Evolutionary conservation across 768 basidiomycete genomes (phyloP).

Genomic region (Hericium coralloides): DNA sequence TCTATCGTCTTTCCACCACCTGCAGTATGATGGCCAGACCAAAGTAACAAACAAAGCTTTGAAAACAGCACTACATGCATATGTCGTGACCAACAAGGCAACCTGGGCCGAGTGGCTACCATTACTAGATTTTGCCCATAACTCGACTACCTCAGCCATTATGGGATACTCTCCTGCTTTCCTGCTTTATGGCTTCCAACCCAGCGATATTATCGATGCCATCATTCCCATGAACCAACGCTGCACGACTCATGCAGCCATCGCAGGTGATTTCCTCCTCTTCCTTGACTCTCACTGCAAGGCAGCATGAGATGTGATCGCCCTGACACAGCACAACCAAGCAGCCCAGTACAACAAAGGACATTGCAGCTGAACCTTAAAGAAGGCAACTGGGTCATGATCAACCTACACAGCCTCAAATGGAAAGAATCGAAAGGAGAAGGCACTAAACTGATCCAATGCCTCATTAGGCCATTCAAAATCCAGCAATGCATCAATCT

Average conservation of each 20-base stretch:
- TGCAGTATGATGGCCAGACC: not conserved
- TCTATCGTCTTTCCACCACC: not conserved
- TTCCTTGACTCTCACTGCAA: not conserved
- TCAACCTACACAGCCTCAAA: constrained; percentile 16
- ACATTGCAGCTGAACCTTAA: constrained; percentile 7
- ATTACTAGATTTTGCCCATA: constrained; percentile 5
- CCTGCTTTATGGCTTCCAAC: constrained; percentile 14
- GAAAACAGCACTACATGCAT: not conserved
- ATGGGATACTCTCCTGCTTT: constrained; percentile 12
- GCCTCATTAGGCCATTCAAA: constrained; percentile 16
- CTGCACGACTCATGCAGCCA: not conserved
- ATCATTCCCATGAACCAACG: not conserved
- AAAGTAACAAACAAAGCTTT: not conserved
- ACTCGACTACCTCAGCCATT: constrained; percentile 6
- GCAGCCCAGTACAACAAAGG: constrained; percentile 11
- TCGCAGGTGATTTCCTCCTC: not conserved
- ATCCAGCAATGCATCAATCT: constrained; percentile 16
- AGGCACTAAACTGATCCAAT: constrained; percentile 17
- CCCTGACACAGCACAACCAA: constrained; percentile 9
- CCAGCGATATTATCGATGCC: not conserved
- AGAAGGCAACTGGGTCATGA: constrained; percentile 15
- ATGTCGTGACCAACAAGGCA: not conserved
- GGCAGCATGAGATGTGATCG: constrained; percentile 6
- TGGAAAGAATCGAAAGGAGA: constrained; percentile 10
- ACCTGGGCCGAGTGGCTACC: constrained; percentile 2